These are phyloP conservation scores for Pinus tabuliformis DNA, from an alignment of 75 land plant species.

Conservation along the genomic window DNA sequence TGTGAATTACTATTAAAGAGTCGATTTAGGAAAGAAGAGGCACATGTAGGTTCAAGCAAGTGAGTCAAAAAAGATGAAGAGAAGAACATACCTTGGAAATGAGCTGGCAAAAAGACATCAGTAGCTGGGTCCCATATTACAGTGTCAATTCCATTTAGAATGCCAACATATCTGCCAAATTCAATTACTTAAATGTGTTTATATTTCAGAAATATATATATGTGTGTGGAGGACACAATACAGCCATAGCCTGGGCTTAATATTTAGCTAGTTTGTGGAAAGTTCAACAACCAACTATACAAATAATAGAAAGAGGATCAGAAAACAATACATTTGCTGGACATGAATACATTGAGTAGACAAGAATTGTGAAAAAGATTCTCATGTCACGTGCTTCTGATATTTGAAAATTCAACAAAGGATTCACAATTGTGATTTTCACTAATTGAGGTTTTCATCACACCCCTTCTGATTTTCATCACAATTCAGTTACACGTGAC, in stretches of 20 bases:
- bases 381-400: too few species aligned
- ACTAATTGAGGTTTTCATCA: too few species aligned
- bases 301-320: not conserved
- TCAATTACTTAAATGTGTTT: not conserved
- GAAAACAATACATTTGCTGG: not conserved
- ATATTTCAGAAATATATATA: not conserved
- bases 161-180: slow-evolving; percentile 51
- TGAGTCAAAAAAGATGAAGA: not conserved
- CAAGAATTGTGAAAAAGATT: not conserved
- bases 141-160: slow-evolving; percentile 70
- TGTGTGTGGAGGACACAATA: not conserved
- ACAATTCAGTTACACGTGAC: too few species aligned
- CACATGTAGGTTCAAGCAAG: not conserved
- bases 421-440: too few species aligned
- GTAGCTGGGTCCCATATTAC: slow-evolving; percentile 59
- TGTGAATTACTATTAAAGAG: not conserved
- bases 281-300: not conserved
- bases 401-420: too few species aligned
- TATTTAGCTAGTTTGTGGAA: not conserved
- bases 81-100: slow-evolving; percentile 36
- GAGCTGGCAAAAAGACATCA: slow-evolving; percentile 49
- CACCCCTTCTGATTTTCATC: not conserved
- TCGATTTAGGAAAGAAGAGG: not conserved
- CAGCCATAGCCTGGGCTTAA: not conserved
- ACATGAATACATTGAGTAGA: not conserved